Percentiles rank a stretch among this genome's conserved stretches.
Conservation (phyloP, 306 rosid genomes). For the Cicer yamashitae region DNA sequence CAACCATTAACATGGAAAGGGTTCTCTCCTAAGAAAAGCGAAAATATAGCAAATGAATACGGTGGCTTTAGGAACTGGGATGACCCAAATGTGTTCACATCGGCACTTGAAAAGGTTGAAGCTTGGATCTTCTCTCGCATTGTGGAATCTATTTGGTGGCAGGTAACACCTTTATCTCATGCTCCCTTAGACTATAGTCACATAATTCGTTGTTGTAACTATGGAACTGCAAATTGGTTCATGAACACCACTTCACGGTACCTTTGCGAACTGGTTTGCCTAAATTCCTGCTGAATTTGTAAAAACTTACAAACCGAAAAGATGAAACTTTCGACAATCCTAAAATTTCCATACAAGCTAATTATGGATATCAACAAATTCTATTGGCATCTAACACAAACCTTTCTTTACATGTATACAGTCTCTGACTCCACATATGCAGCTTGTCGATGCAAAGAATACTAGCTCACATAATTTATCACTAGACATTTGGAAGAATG, state of each 20-base stretch:
- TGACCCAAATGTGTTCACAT: slow-evolving; percentile 60
- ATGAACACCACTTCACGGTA: too few relatives aligned
- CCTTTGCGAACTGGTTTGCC: too few relatives aligned
- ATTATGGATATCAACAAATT: slow-evolving; percentile 25
- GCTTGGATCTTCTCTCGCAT: slow-evolving; percentile 94
- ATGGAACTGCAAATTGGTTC: too few relatives aligned
- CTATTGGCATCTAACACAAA: slow-evolving; percentile 42
- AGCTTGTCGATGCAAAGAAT: slow-evolving; percentile 58
- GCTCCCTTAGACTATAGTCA: background rate
- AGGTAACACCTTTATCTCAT: slow-evolving; percentile 56
- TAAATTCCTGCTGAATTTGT: too few relatives aligned
- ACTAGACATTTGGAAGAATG: slow-evolving; percentile 87
- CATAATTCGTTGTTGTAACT: too few relatives aligned
- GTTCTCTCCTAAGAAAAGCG: slow-evolving; percentile 59
- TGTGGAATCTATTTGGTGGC: slow-evolving; percentile 99
- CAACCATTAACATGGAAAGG: slow-evolving; percentile 70
- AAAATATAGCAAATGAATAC: slow-evolving; percentile 44
- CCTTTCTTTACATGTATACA: slow-evolving; percentile 48
- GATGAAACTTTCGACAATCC: background rate
- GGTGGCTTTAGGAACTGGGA: slow-evolving; percentile 67
- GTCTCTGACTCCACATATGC: slow-evolving; percentile 96
- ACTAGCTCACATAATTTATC: slow-evolving; percentile 62
- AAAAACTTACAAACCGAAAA: too few relatives aligned
- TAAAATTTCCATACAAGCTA: slow-evolving; percentile 11
- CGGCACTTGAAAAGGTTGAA: slow-evolving; percentile 85